These are phyloP conservation scores for Xylaria sp. DNA, from an alignment of 2,329 filamentous ascomycete genomes.

Conservation along the genomic window DNA sequence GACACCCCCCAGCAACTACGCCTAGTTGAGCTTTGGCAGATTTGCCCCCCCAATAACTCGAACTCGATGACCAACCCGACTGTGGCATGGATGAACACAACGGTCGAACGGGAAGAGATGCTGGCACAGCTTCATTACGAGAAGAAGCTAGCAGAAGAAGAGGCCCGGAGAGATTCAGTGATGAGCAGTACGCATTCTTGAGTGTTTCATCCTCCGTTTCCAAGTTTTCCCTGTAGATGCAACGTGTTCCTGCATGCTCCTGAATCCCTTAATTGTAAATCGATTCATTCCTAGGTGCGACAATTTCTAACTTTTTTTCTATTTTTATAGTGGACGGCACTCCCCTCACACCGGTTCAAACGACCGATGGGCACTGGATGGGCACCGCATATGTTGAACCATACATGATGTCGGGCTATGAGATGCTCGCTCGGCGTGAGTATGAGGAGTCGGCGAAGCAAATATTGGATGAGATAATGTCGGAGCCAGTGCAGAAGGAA, in stretches of 20 bases:
- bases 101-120: slow-evolving; percentile 67
- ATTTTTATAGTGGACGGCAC: slow-evolving; percentile 61
- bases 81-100: slow-evolving; percentile 64
- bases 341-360: slow-evolving; percentile 61
- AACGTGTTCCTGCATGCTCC: background rate
- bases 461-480: slow-evolving; percentile 49
- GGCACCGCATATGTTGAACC: slow-evolving; percentile 71
- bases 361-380: slow-evolving; percentile 65
- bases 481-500: slow-evolving; percentile 50
- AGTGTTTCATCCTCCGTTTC: background rate
- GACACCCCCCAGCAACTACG: slow-evolving; percentile 77
- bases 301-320: background rate
- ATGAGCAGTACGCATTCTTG: slow-evolving; percentile 54
- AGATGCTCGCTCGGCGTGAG: slow-evolving; percentile 72
- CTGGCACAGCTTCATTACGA: slow-evolving; percentile 72
- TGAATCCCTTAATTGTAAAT: too few relatives aligned
- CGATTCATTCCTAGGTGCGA: background rate
- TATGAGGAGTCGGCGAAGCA: slow-evolving; percentile 64
- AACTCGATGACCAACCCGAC: slow-evolving; percentile 66
- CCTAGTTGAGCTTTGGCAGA: slow-evolving; percentile 86
- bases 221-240: background rate
- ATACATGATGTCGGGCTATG: slow-evolving; percentile 87
- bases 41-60: slow-evolving; percentile 75
- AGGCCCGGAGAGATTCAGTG: slow-evolving; percentile 54
- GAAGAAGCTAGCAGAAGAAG: slow-evolving; percentile 57